Evolutionary conservation across 148 eudicot genomes (phyloP), one percentile per base, ranked within the genome.

Genomic region (Selenicereus undatus): DNA sequence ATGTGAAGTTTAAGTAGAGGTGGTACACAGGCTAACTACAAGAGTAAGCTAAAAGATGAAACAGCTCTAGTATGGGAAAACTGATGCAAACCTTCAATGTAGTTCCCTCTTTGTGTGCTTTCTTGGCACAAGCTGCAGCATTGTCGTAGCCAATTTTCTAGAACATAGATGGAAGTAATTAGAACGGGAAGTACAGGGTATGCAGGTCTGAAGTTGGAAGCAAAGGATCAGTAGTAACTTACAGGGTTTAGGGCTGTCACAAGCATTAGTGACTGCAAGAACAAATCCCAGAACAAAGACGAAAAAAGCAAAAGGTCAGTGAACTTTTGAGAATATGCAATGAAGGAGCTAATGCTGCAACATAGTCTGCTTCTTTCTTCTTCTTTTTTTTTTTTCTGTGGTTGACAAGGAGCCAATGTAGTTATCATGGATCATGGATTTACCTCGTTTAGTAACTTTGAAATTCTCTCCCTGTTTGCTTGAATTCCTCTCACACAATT

Each of bases 121-220:
- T 93, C 92, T 94, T 94, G 78, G 98, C 97, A 81, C 91, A 95
- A 75, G 93, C 92, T 24, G 98, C 98, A 82, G 98, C 98, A 70
- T 93, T 94, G 90, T 94, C 98, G 65, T 93, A 94, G n/a, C 98
- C 98, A 79, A 94, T 94, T 94, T 93, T 93, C 98, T 93, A 82
- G 52, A 73, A 71, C 32, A 83, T 48, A 43, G 64, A 77, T 74
- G 83, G 65, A 66, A 26, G 9, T 17, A 29, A 66, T 82, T 68
- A 78, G 76, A 32, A 82, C 14, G 52, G 43, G 75, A 52, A 65
- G 79, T 48, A 64, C 4, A 29, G 26, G 65, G 26, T 11, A 76
- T 48, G 11, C 22, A 43, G 10, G 78, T 6, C 45, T 16, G 35
- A 36, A 10, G 35, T 45, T 8, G 32, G 7, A 24, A 42, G 42